Percentiles rank a stretch among this genome's conserved stretches.
Evolutionary conservation across 257 asterid genomes (phyloP).

Genomic region (Plectranthus barbatus): DNA sequence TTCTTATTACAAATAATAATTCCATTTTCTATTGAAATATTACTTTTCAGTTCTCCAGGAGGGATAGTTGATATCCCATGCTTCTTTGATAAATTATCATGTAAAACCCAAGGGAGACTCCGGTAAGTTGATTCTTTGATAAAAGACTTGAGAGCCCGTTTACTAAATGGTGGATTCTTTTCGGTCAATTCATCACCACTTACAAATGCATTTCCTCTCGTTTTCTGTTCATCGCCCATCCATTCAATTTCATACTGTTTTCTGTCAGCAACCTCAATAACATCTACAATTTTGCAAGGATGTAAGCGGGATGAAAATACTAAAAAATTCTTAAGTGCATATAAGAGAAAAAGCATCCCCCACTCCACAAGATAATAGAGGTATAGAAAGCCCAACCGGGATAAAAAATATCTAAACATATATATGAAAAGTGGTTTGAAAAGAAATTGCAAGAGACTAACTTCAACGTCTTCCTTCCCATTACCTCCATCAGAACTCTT

Average conservation of each 20-base stretch:
- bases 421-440: not conserved
- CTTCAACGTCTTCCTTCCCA: too few relatives aligned
- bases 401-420: not conserved
- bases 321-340: not conserved
- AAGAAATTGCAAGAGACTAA: not conserved
- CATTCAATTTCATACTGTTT: conserved; percentile 68
- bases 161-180: conserved; percentile 64
- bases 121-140: conserved; percentile 87
- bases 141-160: conserved; percentile 69
- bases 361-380: not conserved
- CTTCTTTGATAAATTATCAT: conserved; percentile 66
- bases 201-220: conserved; percentile 40
- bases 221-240: conserved; percentile 55
- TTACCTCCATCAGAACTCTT: conserved; percentile 32
- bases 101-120: conserved; percentile 84
- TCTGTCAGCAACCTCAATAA: conserved; percentile 44
- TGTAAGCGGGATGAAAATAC: too few relatives aligned
- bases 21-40: conserved; percentile 54
- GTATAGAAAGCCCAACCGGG: not conserved
- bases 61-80: conserved; percentile 64
- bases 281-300: conserved; percentile 57
- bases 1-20: conserved; percentile 52
- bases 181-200: conserved; percentile 54
- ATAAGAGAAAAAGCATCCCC: not conserved
- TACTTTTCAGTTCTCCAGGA: conserved; percentile 51